These are phyloP conservation scores for Skeletonema costatum DNA, from an alignment of 108 stramenopile genomes.

Conservation along the genomic window DNA sequence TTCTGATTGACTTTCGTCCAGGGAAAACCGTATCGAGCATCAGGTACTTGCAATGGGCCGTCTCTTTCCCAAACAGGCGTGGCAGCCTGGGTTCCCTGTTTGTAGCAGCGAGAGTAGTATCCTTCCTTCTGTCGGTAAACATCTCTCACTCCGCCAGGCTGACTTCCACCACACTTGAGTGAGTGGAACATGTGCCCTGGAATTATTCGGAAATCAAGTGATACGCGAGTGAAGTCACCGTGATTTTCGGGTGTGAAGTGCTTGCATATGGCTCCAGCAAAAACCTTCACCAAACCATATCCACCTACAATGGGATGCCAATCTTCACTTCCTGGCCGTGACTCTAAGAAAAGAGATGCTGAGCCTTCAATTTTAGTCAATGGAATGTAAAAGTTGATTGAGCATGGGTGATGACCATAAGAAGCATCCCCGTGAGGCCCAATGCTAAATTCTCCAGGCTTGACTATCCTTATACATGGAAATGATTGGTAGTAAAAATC, in stretches of 20 bases:
- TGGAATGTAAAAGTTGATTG: conserved; percentile 66
- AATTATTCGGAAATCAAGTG: conserved; percentile 68
- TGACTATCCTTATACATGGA: conserved; percentile 70
- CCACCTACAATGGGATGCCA: conserved; percentile 61
- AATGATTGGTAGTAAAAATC: conserved; percentile 72
- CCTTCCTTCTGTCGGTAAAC: conserved; percentile 46
- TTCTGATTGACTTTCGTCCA: conserved; percentile 42
- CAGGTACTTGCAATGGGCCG: conserved; percentile 30
- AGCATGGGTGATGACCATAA: conserved; percentile 73
- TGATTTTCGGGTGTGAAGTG: conserved; percentile 75
- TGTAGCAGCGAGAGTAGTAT: conserved; percentile 49
- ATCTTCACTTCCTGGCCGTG: conserved; percentile 56
- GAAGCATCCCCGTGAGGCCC: conserved; percentile 70
- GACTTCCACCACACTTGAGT: conserved; percentile 39
- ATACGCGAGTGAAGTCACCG: conserved; percentile 55
- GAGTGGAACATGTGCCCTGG: conserved; percentile 49
- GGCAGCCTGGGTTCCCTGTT: not conserved
- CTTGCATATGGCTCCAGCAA: conserved; percentile 62
- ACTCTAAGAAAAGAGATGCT: conserved; percentile 62
- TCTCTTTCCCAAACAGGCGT: conserved; percentile 21
- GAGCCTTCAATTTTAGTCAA: conserved; percentile 53
- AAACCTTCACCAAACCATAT: conserved; percentile 50
- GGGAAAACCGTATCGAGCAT: conserved; percentile 54
- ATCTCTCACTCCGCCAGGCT: conserved; percentile 46
- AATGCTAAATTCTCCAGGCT: conserved; percentile 70